Percentiles rank a stretch among this genome's conserved stretches.
Evolutionary conservation across 164 flowering plant species (phyloP).

Genomic region (Dillenia turbinata): DNA sequence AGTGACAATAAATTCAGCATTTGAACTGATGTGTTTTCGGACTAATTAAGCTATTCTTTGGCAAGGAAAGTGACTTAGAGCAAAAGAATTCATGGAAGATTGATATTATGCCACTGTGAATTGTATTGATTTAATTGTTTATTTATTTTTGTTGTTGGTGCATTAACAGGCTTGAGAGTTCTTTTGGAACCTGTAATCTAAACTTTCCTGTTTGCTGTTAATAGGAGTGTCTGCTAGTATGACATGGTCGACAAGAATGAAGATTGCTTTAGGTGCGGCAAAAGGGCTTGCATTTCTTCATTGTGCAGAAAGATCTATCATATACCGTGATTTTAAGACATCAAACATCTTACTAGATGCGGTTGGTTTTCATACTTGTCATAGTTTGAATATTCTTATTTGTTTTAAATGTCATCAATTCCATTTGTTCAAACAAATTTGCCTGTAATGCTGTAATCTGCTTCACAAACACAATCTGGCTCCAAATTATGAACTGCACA

Average conservation of each 20-base stretch:
- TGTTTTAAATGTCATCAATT: too few relatives aligned
- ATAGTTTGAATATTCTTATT: background rate
- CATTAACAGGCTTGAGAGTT: background rate
- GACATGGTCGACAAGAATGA: conserved; percentile 84
- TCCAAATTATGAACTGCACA: too few relatives aligned
- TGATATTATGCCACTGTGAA: too few relatives aligned
- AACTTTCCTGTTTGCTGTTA: background rate
- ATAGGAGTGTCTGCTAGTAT: conserved; percentile 64
- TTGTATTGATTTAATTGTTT: background rate
- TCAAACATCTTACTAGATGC: conserved; percentile 84
- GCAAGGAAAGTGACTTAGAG: too few relatives aligned
- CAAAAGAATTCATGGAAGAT: too few relatives aligned
- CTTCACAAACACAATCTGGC: too few relatives aligned
- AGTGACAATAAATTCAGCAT: too few relatives aligned
- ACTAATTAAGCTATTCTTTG: too few relatives aligned
- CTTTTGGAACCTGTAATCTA: too few relatives aligned
- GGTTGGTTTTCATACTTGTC: conserved; percentile 34
- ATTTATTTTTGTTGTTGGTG: background rate
- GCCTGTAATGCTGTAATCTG: background rate
- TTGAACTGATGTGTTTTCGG: too few relatives aligned
- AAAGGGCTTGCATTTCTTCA: conserved; percentile 96
- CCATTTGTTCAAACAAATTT: too few relatives aligned
- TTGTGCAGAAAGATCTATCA: conserved; percentile 72
- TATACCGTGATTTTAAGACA: conserved; percentile 93
- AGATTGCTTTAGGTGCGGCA: conserved; percentile 89